These are phyloP conservation scores for Rhizopus arrhizus DNA, from an alignment of 371 early-diverging fungal genomes.

Conservation along the genomic window DNA sequence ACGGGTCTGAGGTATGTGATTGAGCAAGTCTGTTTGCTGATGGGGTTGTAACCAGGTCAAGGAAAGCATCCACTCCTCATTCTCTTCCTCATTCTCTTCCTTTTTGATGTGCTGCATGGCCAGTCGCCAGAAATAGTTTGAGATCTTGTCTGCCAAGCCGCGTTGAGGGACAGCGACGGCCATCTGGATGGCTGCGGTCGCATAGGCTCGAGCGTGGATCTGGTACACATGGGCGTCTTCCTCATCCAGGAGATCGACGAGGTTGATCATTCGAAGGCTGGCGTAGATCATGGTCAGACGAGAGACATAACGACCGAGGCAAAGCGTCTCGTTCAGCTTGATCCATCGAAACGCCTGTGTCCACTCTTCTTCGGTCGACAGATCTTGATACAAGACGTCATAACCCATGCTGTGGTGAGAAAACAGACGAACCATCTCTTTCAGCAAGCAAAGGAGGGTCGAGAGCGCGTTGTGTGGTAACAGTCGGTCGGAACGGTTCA, in stretches of 20 bases:
- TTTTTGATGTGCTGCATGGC: constrained; percentile 20
- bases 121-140: constrained; percentile 33
- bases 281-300: constrained; percentile 34
- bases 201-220: constrained; percentile 42
- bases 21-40: constrained; percentile 24
- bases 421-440: constrained; percentile 32
- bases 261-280: constrained; percentile 45
- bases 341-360: constrained; percentile 43
- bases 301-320: constrained; percentile 32
- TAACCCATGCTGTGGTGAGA: constrained; percentile 42
- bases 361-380: constrained; percentile 36
- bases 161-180: constrained; percentile 20
- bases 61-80: constrained; percentile 26
- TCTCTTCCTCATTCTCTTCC: constrained; percentile 25
- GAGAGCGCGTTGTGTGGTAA: constrained; percentile 12
- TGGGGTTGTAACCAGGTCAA: constrained; percentile 30
- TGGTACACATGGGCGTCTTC: constrained; percentile 21
- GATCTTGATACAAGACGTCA: constrained; percentile 33
- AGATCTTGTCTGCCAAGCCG: constrained; percentile 20
- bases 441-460: constrained; percentile 8
- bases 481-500: constrained; percentile 26
- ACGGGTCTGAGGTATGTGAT: constrained; percentile 29
- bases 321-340: constrained; percentile 42
- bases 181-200: constrained; percentile 46
- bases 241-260: constrained; percentile 39